Base-by-base conservation (phyloP, 2,329 filamentous ascomycete genomes). In the Xylaria sp. region DNA sequence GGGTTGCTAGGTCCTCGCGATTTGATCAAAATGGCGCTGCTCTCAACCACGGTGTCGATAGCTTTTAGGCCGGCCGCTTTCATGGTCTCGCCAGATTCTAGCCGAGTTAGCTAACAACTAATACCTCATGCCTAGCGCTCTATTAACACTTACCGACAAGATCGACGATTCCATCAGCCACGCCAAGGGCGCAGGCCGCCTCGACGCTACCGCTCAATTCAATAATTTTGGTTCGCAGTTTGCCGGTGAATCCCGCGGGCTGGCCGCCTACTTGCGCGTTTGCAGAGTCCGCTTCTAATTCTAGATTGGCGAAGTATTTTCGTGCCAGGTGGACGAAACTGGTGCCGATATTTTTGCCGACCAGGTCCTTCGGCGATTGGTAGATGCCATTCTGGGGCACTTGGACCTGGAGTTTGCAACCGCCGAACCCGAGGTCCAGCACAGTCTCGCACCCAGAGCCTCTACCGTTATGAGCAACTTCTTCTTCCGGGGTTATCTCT, bases 61-160 rank as follows among this genome's bases (percentile, higher is more conserved):
- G 94, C 90, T 79, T 93, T 93, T 52, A 99, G 85, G 23, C 95
- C 95, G 43, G 94, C 94, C 19, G 94, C 95, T 73, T 91, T 90
- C 95, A 99, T 99, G 0, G 95, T 99, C 79, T 98, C 94, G 58
- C 95, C 95, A 19, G 95, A 98, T 82, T 99, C 94, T 95, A 69
- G 1, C 19, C 9, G 29, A 4, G 40, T 66, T 52, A 67, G 63
- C 37, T 25, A 13, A 33, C 19, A 29, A 25, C 27, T 21, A 15
- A 33, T 46, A 23, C 3, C 31, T 38, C 21, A 44, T 15, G 37
- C 19, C 29, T 17, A 27, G 49, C n/a, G 13, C 37, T 33, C 4
- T 5, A 5, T 31, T 43, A 37, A 49, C 33, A 86, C 90, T 75
- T 78, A 95, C 92, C 93, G 74, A 99, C 95, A 60, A 99, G 87